Evolutionary conservation across 1,284 basidiomycete species (phyloP).

Genomic region (Porodaedalea pini): DNA sequence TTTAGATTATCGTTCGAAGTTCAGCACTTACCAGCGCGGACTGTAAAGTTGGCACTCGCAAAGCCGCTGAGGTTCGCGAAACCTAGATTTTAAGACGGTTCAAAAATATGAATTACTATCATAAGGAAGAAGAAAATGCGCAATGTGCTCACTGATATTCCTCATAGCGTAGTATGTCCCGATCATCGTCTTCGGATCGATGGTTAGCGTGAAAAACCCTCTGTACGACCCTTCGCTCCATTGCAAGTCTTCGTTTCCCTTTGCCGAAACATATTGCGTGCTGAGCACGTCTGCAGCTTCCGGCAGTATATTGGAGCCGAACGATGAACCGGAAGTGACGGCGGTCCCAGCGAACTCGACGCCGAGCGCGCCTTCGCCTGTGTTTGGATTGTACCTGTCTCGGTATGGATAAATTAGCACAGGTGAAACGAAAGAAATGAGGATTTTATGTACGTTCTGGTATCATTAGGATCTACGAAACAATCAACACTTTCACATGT

Average conservation of each 20-base stretch:
- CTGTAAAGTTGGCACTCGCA: conserved; percentile 43
- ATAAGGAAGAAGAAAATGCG: neutral
- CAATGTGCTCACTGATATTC: conserved; percentile 42
- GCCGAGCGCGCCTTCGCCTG: conserved; percentile 53
- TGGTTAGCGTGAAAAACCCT: conserved; percentile 57
- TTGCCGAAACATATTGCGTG: conserved; percentile 35
- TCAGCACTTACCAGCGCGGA: conserved; percentile 35
- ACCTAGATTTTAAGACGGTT: conserved; percentile 26
- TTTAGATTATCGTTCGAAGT: neutral
- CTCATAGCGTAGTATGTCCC: conserved; percentile 61
- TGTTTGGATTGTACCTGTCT: conserved; percentile 47
- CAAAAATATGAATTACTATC: neutral
- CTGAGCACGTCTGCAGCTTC: conserved; percentile 42
- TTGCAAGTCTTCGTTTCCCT: conserved; percentile 49
- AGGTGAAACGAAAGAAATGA: neutral
- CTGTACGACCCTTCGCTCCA: conserved; percentile 64
- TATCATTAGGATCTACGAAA: conserved; percentile 45
- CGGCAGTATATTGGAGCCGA: conserved; percentile 44
- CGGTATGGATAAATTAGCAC: neutral
- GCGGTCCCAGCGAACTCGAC: conserved; percentile 70
- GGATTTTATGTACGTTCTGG: conserved; percentile 36
- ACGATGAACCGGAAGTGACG: conserved; percentile 52
- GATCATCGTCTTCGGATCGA: conserved; percentile 43
- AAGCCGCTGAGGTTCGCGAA: conserved; percentile 50
- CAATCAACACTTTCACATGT: neutral